Conservation (phyloP, 2,329 filamentous ascomycete genomes). For the Trichothecium sympodiale region DNA sequence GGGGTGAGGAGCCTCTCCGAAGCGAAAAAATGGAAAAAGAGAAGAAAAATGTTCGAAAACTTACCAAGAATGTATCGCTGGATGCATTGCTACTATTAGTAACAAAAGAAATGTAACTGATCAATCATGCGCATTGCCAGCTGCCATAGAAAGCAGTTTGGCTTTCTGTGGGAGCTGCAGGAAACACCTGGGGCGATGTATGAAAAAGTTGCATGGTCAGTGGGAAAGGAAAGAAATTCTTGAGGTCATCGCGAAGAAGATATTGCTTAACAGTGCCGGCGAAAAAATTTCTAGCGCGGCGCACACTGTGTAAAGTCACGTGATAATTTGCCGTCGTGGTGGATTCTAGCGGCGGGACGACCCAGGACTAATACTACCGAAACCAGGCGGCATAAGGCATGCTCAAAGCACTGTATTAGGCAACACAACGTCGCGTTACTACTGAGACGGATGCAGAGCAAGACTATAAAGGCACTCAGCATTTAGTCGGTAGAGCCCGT, state of each 20-base stretch:
- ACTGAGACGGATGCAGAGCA: no score
- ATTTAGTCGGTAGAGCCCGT: no score
- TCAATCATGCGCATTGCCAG: no score
- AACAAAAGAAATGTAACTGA: background rate
- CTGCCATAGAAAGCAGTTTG: no score
- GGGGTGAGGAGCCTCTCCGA: slow-evolving; percentile 13
- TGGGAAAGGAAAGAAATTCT: slow-evolving; percentile 5
- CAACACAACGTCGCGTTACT: no score
- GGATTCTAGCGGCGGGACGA: slow-evolving; percentile 5
- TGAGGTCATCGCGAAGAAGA: slow-evolving; percentile 5
- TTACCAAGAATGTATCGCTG: background rate
- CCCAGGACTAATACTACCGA: background rate
- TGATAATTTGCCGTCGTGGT: background rate
- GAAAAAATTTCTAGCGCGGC: slow-evolving; percentile 5
- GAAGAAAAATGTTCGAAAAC: slow-evolving; percentile 6
- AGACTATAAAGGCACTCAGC: no score
- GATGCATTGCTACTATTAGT: background rate
- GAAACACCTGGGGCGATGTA: no score
- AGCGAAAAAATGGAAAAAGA: slow-evolving; percentile 3
- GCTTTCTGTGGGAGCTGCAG: no score
- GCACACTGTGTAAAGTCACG: slow-evolving; percentile 5
- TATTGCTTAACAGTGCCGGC: slow-evolving; percentile 3
- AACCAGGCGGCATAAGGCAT: background rate
- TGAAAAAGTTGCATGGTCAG: background rate
- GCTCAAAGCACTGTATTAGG: background rate